These are phyloP conservation scores for Kluyveromyces starmeri DNA, from an alignment of 805 yeast species.

Conservation along the genomic window DNA sequence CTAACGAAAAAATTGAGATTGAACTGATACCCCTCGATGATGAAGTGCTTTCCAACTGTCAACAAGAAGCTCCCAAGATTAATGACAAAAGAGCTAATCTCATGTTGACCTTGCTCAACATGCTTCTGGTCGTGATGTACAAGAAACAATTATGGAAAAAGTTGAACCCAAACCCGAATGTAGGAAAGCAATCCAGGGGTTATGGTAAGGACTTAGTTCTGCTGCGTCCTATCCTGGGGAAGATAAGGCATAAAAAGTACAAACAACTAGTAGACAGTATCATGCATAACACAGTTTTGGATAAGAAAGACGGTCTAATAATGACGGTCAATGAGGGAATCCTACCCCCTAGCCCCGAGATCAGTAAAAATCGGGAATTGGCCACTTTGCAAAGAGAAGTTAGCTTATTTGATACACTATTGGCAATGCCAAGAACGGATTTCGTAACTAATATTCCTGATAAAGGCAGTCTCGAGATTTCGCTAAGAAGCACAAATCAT, in stretches of 20 bases:
- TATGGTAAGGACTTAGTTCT: constrained; percentile 6
- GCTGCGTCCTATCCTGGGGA: constrained; percentile 27
- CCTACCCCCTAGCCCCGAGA: neutral
- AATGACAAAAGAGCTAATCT: constrained; percentile 31
- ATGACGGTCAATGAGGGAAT: constrained; percentile 6
- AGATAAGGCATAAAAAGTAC: constrained; percentile 26
- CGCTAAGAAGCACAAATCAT: constrained; percentile 24
- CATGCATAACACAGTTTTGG: constrained; percentile 19
- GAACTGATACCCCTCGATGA: constrained; percentile 45
- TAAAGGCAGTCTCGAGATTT: constrained; percentile 11
- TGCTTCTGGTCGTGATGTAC: constrained; percentile 32
- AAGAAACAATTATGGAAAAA: constrained; percentile 29
- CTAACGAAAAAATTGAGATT: constrained; percentile 61
- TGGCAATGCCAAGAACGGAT: constrained; percentile 17
- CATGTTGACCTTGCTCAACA: constrained; percentile 26
- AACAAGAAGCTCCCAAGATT: constrained; percentile 37
- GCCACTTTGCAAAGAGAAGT: constrained; percentile 20
- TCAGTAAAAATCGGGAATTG: constrained; percentile 15
- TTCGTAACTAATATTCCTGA: constrained; percentile 12
- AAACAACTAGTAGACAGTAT: constrained; percentile 21
- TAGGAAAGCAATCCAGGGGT: neutral
- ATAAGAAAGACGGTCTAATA: constrained; percentile 13
- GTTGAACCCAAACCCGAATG: constrained; percentile 12
- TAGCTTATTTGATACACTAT: constrained; percentile 15
- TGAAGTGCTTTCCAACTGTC: constrained; percentile 28